Evolutionary conservation across 2,329 filamentous ascomycete genomes (phyloP).

Genomic region (Neocatenulostroma microsporum): DNA sequence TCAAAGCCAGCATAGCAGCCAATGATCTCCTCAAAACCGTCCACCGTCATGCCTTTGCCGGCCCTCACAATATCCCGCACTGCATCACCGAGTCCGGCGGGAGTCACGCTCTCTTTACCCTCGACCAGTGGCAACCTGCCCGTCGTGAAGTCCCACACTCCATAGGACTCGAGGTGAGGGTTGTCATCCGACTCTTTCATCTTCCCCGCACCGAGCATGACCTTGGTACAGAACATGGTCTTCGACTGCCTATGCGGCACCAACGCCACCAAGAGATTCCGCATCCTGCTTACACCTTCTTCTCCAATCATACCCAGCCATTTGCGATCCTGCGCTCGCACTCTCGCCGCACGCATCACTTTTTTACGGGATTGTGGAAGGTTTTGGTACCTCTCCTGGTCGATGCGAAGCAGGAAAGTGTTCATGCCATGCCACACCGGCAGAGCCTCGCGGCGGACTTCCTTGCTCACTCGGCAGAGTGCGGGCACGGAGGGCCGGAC

Average conservation of each 20-base stretch:
- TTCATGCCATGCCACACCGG: slow-evolving; percentile 3
- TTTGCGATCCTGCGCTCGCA: not conserved
- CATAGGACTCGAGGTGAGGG: not conserved
- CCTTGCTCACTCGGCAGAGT: slow-evolving; percentile 1
- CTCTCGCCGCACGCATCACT: not conserved
- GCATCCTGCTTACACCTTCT: not conserved
- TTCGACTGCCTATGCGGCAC: not conserved
- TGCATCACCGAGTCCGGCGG: too few species aligned
- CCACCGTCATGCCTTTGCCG: too few species aligned
- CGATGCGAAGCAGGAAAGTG: not conserved
- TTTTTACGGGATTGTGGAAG: not conserved
- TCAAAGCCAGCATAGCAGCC: too few species aligned
- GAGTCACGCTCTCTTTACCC: too few species aligned
- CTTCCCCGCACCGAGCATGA: too few species aligned
- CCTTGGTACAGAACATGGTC: too few species aligned
- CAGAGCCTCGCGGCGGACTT: slow-evolving; percentile 3
- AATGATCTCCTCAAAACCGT: too few species aligned
- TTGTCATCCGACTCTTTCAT: too few species aligned
- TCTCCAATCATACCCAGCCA: not conserved
- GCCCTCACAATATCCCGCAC: too few species aligned
- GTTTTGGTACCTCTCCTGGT: not conserved
- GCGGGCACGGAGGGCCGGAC: slow-evolving; percentile 2
- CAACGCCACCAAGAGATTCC: not conserved
- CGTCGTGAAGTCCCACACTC: slow-evolving; percentile 1
- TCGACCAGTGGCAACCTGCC: too few species aligned